phyloP scores from a whole-genome alignment of 495 filamentous ascomycete genomes.

The Umbilicaria muhlenbergii region DNA sequence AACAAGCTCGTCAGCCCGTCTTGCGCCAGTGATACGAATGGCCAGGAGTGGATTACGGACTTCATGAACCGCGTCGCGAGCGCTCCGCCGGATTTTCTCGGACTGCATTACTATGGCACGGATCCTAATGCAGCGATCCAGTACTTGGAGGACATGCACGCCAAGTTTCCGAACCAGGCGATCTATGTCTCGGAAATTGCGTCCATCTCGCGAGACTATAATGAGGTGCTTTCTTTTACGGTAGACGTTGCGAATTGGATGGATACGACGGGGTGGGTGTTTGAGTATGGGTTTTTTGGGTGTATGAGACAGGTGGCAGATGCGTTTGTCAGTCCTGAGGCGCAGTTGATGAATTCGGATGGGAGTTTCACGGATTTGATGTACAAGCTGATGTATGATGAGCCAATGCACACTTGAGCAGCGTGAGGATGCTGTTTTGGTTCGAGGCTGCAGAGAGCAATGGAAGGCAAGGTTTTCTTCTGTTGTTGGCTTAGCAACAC shows the following conservation, averaged over 20 bases:
- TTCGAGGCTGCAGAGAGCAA: too few species aligned
- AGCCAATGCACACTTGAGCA: conserved; percentile 9
- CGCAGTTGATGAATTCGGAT: conserved; percentile 29
- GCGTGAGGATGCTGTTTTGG: not conserved
- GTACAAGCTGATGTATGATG: conserved; percentile 20
- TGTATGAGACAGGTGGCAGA: conserved; percentile 27
- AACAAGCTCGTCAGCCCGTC: conserved; percentile 25
- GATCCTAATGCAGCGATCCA: conserved; percentile 15
- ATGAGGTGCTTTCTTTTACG: conserved; percentile 25
- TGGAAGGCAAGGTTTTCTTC: too few species aligned
- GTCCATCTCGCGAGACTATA: conserved; percentile 21
- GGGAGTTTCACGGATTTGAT: conserved; percentile 26
- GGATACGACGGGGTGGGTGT: conserved; percentile 24
- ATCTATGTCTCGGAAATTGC: conserved; percentile 29
- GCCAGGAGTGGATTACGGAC: conserved; percentile 25
- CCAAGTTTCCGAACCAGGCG: conserved; percentile 17
- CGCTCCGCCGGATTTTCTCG: conserved; percentile 26
- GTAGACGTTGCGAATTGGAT: conserved; percentile 27
- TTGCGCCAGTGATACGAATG: conserved; percentile 20
- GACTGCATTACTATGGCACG: conserved; percentile 30
- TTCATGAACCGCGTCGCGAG: conserved; percentile 24
- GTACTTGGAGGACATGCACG: conserved; percentile 22
- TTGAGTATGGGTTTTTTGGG: conserved; percentile 31
- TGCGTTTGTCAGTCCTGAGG: conserved; percentile 27
- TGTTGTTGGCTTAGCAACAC: too few species aligned